Evolutionary conservation across 495 filamentous ascomycete species (phyloP).

Genomic region (Neurospora hispaniola): DNA sequence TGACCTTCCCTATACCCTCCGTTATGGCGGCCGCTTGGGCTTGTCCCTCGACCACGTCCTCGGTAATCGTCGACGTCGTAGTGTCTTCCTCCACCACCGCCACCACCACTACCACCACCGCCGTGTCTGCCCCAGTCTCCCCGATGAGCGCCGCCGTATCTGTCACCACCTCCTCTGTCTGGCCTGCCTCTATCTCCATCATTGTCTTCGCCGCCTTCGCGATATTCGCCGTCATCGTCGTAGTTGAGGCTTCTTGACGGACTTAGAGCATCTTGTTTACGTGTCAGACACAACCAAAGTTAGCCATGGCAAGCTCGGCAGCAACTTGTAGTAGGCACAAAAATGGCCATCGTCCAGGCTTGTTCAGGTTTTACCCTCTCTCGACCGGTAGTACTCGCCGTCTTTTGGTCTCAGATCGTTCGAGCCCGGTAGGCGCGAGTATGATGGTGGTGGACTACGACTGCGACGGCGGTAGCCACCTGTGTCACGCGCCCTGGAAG

Average conservation of each 20-base stretch:
- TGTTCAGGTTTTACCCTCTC: slow-evolving; percentile 35
- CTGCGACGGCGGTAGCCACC: slow-evolving; percentile 9
- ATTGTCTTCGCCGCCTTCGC: background rate
- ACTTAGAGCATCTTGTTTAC: slow-evolving; percentile 13
- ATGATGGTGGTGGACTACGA: slow-evolving; percentile 11
- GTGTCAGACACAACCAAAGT: slow-evolving; percentile 10
- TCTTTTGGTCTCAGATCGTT: slow-evolving; percentile 14
- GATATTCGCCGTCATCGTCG: slow-evolving; percentile 16
- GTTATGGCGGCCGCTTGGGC: background rate
- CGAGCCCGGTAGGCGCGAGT: slow-evolving; percentile 2
- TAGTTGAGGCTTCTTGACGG: slow-evolving; percentile 21
- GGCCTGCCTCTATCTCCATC: background rate
- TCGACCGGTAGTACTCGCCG: slow-evolving; percentile 28
- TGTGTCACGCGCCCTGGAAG: slow-evolving; percentile 11
- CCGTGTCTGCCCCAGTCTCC: background rate
- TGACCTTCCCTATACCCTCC: background rate
- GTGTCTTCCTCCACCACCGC: background rate
- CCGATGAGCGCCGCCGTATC: background rate
- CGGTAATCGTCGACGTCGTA: background rate
- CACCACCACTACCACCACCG: background rate
- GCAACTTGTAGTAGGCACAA: slow-evolving; percentile 6
- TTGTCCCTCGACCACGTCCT: background rate
- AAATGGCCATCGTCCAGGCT: slow-evolving; percentile 5
- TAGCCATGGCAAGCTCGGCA: slow-evolving; percentile 18
- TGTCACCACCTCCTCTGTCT: background rate